Evolutionary conservation across 2,329 filamentous ascomycete species (phyloP).

Genomic region (Xylaria sp.): DNA sequence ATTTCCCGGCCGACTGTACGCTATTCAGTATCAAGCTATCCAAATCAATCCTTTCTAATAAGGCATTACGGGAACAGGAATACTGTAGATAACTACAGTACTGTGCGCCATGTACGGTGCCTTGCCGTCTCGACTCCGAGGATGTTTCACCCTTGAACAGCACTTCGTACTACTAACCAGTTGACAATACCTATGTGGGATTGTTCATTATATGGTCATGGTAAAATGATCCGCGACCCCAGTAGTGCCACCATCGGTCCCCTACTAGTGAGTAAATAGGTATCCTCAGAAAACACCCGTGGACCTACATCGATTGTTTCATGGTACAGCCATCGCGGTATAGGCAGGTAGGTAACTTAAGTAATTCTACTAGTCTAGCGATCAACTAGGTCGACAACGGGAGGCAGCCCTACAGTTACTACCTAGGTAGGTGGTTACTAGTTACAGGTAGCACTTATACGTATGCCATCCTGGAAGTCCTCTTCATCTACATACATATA

Average conservation of each 20-base stretch:
- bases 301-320: background rate
- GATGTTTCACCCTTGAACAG: background rate
- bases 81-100: no score
- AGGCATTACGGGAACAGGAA: no score
- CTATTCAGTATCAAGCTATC: background rate
- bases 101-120: no score
- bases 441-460: no score
- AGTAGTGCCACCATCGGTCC: background rate
- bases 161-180: no score
- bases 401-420: slow-evolving; percentile 20
- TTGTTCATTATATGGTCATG: no score
- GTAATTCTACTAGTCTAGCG: background rate
- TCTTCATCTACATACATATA: background rate
- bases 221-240: slow-evolving; percentile 14
- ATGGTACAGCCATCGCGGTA: background rate
- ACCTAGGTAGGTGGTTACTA: no score
- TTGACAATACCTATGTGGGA: no score
- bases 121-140: background rate
- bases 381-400: background rate
- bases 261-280: background rate
- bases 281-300: background rate
- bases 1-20: background rate
- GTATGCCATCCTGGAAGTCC: background rate
- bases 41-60: no score
- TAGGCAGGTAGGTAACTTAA: background rate